A percentile compares a stretch with the other conserved stretches of the same genome.
These are phyloP conservation scores for Oropetium thomaeum DNA, from an alignment of 176 grass and related monocot genomes.

Conservation along the genomic window DNA sequence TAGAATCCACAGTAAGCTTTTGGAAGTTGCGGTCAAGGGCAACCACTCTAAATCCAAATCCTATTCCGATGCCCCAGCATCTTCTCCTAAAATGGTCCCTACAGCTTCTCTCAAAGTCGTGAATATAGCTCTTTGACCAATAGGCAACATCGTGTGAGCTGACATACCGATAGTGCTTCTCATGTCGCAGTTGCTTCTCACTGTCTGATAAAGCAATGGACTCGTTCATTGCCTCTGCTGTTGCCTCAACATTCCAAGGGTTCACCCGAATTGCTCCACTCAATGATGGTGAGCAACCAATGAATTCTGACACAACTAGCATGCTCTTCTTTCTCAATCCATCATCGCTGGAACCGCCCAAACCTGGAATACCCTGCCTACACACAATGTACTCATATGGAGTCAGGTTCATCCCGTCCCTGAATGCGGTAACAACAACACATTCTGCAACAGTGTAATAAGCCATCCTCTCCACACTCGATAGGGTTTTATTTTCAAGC, in stretches of 20 bases:
- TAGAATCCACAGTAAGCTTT: constrained; percentile 51
- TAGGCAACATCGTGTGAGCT: constrained; percentile 45
- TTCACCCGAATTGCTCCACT: constrained; percentile 48
- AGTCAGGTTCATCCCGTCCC: constrained; percentile 57
- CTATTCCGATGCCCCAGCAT: constrained; percentile 47
- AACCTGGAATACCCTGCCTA: constrained; percentile 46
- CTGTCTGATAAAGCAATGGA: constrained; percentile 45
- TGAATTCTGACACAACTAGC: constrained; percentile 52
- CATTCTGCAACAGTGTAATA: constrained; percentile 59
- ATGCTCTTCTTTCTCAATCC: constrained; percentile 29
- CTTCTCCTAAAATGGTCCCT: constrained; percentile 54
- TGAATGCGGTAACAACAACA: constrained; percentile 53
- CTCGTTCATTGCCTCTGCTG: constrained; percentile 50
- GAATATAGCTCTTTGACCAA: constrained; percentile 50
- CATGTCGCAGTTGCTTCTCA: constrained; percentile 47
- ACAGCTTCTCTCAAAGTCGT: constrained; percentile 47
- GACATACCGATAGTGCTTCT: constrained; percentile 50
- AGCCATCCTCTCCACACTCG: constrained; percentile 52
- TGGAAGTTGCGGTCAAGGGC: constrained; percentile 53
- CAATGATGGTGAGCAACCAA: constrained; percentile 51
- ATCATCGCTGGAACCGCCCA: constrained; percentile 14
- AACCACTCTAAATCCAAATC: constrained; percentile 60
- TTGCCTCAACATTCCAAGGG: constrained; percentile 46
- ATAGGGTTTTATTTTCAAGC: constrained; percentile 39
- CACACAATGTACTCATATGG: constrained; percentile 70